phyloP scores from a whole-genome alignment of 2,329 filamentous ascomycete species.

The Paecilomyces variotii region DNA sequence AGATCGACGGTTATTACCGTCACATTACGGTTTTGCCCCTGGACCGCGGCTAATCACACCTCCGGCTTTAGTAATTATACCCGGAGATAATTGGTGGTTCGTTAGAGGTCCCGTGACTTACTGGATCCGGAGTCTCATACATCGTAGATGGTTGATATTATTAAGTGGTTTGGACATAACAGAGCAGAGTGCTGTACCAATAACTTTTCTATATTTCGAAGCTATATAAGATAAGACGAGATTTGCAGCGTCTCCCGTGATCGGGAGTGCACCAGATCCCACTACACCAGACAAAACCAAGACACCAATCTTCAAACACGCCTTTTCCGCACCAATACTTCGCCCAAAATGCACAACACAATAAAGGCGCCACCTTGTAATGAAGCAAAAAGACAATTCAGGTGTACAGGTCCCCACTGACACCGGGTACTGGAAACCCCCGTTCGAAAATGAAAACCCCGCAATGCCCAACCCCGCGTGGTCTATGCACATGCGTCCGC shows the following conservation, averaged over 20 bases:
- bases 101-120: neutral
- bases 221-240: neutral
- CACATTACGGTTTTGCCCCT: conserved; percentile 6
- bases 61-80: neutral
- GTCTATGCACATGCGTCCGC: neutral
- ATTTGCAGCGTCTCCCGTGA: neutral
- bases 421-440: neutral
- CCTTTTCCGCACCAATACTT: neutral
- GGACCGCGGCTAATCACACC: neutral
- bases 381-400: neutral
- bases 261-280: neutral
- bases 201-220: neutral
- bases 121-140: too few species aligned
- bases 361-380: neutral
- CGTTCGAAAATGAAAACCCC: neutral
- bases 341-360: neutral
- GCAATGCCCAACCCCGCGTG: neutral
- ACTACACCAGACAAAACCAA: neutral
- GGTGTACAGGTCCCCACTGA: neutral
- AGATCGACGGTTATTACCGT: conserved; percentile 10
- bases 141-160: too few species aligned
- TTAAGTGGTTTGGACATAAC: too few species aligned
- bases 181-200: too few species aligned
- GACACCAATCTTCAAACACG: neutral
- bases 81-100: too few species aligned